These are phyloP conservation scores for Ogataea allantospora DNA, from an alignment of 805 yeast species.

Conservation along the genomic window DNA sequence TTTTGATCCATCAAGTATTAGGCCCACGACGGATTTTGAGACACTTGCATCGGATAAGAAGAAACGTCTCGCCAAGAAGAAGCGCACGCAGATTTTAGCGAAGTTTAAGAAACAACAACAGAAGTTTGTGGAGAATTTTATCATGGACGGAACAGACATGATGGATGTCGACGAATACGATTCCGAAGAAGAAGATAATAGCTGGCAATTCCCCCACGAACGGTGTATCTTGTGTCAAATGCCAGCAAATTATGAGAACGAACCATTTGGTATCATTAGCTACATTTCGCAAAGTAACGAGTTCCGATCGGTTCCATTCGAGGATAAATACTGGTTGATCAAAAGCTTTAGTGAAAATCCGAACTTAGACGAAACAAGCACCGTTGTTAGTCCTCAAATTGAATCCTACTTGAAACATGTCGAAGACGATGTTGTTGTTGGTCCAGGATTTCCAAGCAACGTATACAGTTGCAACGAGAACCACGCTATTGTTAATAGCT, in stretches of 20 bases:
- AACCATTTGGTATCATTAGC: conserved; percentile 74
- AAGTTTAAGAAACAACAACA: conserved; percentile 79
- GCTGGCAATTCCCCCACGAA: conserved; percentile 70
- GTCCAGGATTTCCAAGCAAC: conserved; percentile 64
- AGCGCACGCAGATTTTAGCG: conserved; percentile 70
- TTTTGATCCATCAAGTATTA: conserved; percentile 25
- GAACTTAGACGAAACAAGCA: conserved; percentile 34
- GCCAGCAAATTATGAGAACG: conserved; percentile 55
- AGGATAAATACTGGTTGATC: conserved; percentile 60
- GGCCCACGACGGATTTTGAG: conserved; percentile 17
- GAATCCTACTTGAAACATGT: conserved; percentile 35
- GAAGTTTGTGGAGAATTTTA: conserved; percentile 60
- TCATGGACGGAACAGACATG: conserved; percentile 23
- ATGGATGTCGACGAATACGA: conserved; percentile 44
- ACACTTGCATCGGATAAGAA: conserved; percentile 52
- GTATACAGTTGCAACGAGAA: conserved; percentile 37
- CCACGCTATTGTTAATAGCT: conserved; percentile 60
- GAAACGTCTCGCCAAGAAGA: conserved; percentile 65
- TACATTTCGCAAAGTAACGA: conserved; percentile 58
- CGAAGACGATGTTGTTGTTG: conserved; percentile 47
- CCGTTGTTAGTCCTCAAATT: conserved; percentile 30
- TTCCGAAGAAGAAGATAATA: conserved; percentile 35
- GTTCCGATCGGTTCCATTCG: conserved; percentile 62
- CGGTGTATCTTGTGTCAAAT: conserved; percentile 83
- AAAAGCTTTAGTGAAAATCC: conserved; percentile 57